phyloP scores from a whole-genome alignment of 345 rosid species.

The Bruguiera sexangula region DNA sequence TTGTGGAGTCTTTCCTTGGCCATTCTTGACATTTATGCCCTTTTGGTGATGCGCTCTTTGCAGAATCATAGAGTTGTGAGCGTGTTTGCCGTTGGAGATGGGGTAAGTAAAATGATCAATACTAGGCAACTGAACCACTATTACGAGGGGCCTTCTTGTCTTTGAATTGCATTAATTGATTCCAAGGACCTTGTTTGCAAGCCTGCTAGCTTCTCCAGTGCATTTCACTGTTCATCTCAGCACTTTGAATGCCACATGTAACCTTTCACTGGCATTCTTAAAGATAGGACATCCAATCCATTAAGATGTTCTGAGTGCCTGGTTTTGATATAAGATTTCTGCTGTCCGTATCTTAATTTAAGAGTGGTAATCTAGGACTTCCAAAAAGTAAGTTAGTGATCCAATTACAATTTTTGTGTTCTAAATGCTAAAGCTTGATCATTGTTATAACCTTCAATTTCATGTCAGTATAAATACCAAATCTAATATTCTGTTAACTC shows the following conservation, averaged over 20 bases:
- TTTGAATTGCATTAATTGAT: not conserved
- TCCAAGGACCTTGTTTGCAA: not conserved
- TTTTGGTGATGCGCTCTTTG: slow-evolving; percentile 66
- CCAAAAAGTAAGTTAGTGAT: too few species aligned
- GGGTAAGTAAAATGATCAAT: slow-evolving; percentile 47
- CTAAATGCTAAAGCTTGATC: not conserved
- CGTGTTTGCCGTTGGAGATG: slow-evolving; percentile 63
- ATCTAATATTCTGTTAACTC: not conserved
- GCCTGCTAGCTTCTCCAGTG: not conserved
- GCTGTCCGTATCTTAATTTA: too few species aligned
- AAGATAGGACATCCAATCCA: not conserved
- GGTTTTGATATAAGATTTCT: not conserved
- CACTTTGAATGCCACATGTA: not conserved
- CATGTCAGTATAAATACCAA: too few species aligned
- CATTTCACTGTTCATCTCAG: not conserved
- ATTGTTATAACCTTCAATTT: not conserved
- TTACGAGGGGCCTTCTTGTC: too few species aligned
- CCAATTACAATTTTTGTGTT: not conserved
- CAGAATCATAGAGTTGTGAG: slow-evolving; percentile 50
- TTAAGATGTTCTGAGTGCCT: not conserved
- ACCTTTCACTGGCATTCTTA: not conserved
- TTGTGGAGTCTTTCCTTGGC: slow-evolving; percentile 68
- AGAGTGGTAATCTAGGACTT: too few species aligned
- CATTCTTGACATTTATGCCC: slow-evolving; percentile 53
- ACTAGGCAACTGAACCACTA: not conserved